Conservation (phyloP, 768 basidiomycete genomes). For the Obba rivulosa region DNA sequence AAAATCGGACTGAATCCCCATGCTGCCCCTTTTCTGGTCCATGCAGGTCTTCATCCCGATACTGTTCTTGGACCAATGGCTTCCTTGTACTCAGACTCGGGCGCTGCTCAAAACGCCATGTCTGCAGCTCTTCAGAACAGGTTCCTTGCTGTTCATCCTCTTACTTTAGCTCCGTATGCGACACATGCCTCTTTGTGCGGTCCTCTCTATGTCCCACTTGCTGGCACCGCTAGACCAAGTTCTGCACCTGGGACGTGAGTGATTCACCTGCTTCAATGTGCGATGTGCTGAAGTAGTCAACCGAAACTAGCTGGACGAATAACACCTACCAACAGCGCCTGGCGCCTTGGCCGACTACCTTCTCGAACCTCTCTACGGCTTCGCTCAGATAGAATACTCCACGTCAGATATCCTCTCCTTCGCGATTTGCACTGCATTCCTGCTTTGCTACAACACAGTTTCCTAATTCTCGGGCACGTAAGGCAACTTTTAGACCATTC, state of each 20-base stretch:
- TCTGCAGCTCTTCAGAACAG: slow-evolving; percentile 8
- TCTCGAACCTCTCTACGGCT: slow-evolving; percentile 6
- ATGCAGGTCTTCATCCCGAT: slow-evolving; percentile 3
- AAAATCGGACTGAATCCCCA: slow-evolving; percentile 26
- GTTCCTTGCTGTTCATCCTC: slow-evolving; percentile 13
- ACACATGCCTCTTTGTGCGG: slow-evolving; percentile 5
- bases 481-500: too few species aligned
- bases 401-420: too few species aligned
- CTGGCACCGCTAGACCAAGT: slow-evolving; percentile 16
- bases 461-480: too few species aligned
- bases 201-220: slow-evolving; percentile 14
- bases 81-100: slow-evolving; percentile 9
- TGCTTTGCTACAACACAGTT: too few species aligned
- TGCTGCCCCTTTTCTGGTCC: slow-evolving; percentile 26
- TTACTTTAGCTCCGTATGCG: slow-evolving; percentile 8
- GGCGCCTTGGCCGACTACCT: not conserved
- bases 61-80: slow-evolving; percentile 7
- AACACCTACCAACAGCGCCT: not conserved
- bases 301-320: slow-evolving; percentile 2
- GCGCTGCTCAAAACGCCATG: slow-evolving; percentile 6
- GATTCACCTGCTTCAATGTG: not conserved
- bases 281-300: not conserved
- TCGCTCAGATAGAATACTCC: not conserved
- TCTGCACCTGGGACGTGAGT: slow-evolving; percentile 22
- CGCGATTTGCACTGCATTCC: too few species aligned